These are phyloP conservation scores for Lupinus albus DNA, from an alignment of 306 rosid species.

Conservation along the genomic window DNA sequence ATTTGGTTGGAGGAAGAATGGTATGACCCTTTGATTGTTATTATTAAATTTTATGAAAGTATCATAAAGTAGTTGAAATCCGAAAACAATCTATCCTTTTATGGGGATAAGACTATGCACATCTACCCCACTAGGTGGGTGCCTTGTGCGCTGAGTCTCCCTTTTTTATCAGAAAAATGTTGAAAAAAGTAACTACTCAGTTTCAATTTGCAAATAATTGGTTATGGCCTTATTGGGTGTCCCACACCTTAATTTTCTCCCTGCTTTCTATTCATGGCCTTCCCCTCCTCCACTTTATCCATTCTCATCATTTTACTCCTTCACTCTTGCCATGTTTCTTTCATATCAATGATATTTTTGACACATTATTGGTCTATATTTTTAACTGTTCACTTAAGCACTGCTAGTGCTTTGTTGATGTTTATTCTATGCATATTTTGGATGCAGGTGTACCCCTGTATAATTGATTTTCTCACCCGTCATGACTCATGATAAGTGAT, in stretches of 20 bases:
- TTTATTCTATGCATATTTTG: conserved; percentile 24
- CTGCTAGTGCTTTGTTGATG: conserved; percentile 42
- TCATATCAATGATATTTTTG: neutral
- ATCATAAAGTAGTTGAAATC: too few relatives aligned
- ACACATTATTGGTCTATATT: conserved; percentile 20
- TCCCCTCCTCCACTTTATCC: too few relatives aligned
- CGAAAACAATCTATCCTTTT: too few relatives aligned
- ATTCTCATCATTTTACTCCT: neutral
- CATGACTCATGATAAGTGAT: conserved; percentile 74
- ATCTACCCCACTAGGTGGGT: too few relatives aligned
- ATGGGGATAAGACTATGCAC: too few relatives aligned
- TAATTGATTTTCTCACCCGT: conserved; percentile 66
- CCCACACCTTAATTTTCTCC: neutral
- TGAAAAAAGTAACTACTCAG: neutral
- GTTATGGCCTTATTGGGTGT: conserved; percentile 9
- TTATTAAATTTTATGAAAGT: too few relatives aligned
- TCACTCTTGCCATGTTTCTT: conserved; percentile 18
- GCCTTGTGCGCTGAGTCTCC: too few relatives aligned
- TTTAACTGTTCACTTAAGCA: too few relatives aligned
- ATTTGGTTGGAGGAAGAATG: conserved; percentile 96
- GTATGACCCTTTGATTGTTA: conserved; percentile 49
- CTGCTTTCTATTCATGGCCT: neutral
- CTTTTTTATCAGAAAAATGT: conserved; percentile 1
- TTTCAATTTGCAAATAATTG: conserved; percentile 15
- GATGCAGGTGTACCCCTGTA: conserved; percentile 74